phyloP scores from a whole-genome alignment of 768 basidiomycete species.

The Leccinum sublutescens region DNA sequence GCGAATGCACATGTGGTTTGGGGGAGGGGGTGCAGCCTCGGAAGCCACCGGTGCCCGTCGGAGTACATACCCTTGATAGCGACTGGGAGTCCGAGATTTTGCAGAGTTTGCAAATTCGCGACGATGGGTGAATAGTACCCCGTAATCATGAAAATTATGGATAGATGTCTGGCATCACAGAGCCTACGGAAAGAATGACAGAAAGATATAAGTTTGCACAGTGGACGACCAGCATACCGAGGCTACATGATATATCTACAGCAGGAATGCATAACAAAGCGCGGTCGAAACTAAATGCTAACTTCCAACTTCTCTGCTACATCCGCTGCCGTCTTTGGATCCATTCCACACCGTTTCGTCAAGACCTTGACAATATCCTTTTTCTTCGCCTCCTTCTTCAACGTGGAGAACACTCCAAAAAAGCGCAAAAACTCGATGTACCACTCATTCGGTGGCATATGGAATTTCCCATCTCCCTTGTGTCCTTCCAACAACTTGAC shows the following conservation, averaged over 20 bases:
- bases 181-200: not conserved
- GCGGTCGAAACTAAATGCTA: not conserved
- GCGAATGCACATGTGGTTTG: no score
- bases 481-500: constrained; percentile 13
- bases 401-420: constrained; percentile 23
- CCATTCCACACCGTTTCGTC: constrained; percentile 31
- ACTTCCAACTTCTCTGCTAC: constrained; percentile 21
- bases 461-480: constrained; percentile 17
- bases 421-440: constrained; percentile 23
- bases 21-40: no score
- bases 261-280: not conserved
- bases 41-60: no score
- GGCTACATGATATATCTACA: not conserved
- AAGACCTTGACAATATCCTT: constrained; percentile 26
- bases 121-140: not conserved
- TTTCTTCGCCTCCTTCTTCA: constrained; percentile 22
- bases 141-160: not conserved
- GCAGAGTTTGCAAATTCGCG: not conserved
- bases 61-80: no score
- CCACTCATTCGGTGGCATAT: constrained; percentile 29
- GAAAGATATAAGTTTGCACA: constrained; percentile 7
- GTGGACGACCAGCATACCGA: not conserved
- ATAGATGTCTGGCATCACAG: not conserved
- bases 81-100: no score
- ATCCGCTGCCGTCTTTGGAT: constrained; percentile 17